Evolutionary conservation across 2,329 filamentous ascomycete species (phyloP), one percentile per base, ranked within the genome.

Genomic region (Fusarium albidum): DNA sequence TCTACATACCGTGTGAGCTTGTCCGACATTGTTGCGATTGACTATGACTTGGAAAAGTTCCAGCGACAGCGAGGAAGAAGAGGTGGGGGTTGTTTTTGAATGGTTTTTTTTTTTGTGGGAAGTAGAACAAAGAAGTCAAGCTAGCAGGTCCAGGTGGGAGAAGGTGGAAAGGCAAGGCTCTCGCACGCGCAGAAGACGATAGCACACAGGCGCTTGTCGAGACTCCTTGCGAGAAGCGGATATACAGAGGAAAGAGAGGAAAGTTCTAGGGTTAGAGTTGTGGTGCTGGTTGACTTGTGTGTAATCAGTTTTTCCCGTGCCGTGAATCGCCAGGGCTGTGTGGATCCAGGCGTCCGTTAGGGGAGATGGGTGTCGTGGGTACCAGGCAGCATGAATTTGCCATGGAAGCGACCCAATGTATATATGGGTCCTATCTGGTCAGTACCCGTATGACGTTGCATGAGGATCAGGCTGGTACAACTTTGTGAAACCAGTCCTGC

Each of bases 1-100:
- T 15, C 33, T 14, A 72, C 87, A 68, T 87, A 96, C 92, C 93
- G 91, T 69, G 94, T 98, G 70, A 97, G 86, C 80, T 90, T 96
- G 84, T 96, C 92, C 74, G 91, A 84, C 92, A 96, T 96, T 71
- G 69, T 83, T 78, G 69, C 68, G 57, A 59, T 49, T 18, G 52
- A 52, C 41, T 50, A 61, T 17, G 47, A 52, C 50, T 57, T 39
- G 55, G 43, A 57, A 49, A 46, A 43, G 49, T 40, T 52, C 34
- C 21, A 45, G 39, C 46, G 38, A 43, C 38, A 44, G 40, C 28
- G 47, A 47, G 56, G 17, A 32, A 21, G 27, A 25, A 21, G 27
- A 25, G 40, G 61, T 55, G 58, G 60, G 55, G 58, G 61, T 21
- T 21, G 5, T 62, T 63, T 60, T 54, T 52, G 47, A 39, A 46